phyloP scores from a whole-genome alignment of 257 asterid genomes.

The Solanum neorickii region DNA sequence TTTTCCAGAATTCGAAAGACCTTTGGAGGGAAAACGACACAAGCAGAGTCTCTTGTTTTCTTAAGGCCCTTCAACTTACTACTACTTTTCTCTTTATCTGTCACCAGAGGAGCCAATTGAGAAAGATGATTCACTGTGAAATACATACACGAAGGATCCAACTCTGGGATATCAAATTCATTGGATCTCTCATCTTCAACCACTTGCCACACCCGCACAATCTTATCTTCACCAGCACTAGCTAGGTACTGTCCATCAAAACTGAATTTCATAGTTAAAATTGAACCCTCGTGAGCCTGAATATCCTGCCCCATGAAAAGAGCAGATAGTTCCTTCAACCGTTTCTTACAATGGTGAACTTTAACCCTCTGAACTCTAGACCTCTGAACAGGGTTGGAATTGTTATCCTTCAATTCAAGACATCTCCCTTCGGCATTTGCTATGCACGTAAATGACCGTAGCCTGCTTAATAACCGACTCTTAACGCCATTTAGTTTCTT shows the following conservation, averaged over 20 bases:
- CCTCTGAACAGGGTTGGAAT: constrained; percentile 9
- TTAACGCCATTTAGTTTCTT: constrained; percentile 23
- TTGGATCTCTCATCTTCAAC: constrained; percentile 70
- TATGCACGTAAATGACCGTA: constrained; percentile 47
- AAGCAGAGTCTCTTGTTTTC: constrained; percentile 67
- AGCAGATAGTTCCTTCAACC: constrained; percentile 70
- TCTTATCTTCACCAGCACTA: constrained; percentile 79
- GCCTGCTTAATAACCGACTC: constrained; percentile 38
- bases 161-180: constrained; percentile 43
- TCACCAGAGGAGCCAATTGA: constrained; percentile 43
- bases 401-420: constrained; percentile 6
- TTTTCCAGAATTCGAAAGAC: constrained; percentile 65
- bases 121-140: constrained; percentile 63
- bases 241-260: constrained; percentile 71
- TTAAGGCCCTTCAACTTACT: constrained; percentile 26
- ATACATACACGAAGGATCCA: constrained; percentile 77
- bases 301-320: constrained; percentile 67
- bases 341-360: constrained; percentile 45
- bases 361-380: constrained; percentile 38
- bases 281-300: constrained; percentile 79
- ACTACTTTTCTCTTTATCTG: constrained; percentile 40
- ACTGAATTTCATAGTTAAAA: constrained; percentile 78
- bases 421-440: constrained; percentile 14
- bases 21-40: constrained; percentile 65
- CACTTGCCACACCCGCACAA: constrained; percentile 76